Base-by-base conservation (phyloP, 371 early-diverging fungal genomes). In the Mucor indicus region DNA sequence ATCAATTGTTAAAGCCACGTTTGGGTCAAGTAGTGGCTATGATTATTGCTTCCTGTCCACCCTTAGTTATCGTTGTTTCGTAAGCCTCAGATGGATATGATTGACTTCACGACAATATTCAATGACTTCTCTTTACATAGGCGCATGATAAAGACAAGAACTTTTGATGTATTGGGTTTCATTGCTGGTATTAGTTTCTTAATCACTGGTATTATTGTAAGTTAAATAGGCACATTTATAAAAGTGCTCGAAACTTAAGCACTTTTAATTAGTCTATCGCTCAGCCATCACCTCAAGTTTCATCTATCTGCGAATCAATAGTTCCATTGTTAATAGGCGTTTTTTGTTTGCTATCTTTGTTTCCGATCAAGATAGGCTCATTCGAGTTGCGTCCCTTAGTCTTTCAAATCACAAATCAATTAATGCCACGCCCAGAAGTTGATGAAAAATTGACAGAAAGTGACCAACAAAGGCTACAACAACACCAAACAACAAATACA, bases 231-330 rank as follows among this genome's bases (percentile, higher is more conserved):
- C n/a, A n/a, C n/a, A n/a, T n/a, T n/a, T n/a, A n/a, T n/a, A n/a
- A n/a, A n/a, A n/a, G n/a, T n/a, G n/a, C n/a, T n/a, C n/a, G n/a
- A n/a, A n/a, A n/a, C n/a, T n/a, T n/a, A n/a, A n/a, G n/a, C n/a
- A n/a, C n/a, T n/a, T 41, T 39, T 44, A n/a, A 27, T 11, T 41
- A 73, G 74, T 69, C 69, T 3, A 73, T 73, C 41, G 64, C 69
- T 5, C 54, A 73, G 37, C 69, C 74, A 1, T 47, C 55, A 31
- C 62, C 58, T 24, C 41, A 44, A 12, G 53, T 53, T 2, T 60
- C 50, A 21, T 52, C 67, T 6, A 64, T 71, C 25, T 67, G 64
- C 44, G 69, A 69, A 29, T 60, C 69, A 6, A 49, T 73, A 21
- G 44, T 50, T 1, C 67, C 74, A 6, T 38, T 73, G 1, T 19